Conservation (phyloP, 805 yeast species). For the Saccharomycopsis sp. region DNA sequence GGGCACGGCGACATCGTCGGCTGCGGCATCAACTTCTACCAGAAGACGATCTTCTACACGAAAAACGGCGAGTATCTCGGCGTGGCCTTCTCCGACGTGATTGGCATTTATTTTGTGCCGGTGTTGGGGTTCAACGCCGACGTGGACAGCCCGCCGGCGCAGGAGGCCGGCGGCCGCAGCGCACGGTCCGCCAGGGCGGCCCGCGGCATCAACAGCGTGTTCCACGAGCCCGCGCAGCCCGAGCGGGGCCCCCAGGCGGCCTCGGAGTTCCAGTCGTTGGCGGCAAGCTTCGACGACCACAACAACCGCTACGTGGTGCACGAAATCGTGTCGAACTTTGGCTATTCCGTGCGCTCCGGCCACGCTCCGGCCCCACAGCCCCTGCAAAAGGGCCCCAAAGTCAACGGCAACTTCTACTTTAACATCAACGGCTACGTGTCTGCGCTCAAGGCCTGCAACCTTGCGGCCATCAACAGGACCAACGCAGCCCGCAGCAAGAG, state of each 20-base stretch:
- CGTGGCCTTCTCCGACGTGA: slow-evolving; percentile 43
- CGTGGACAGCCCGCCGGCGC: not conserved
- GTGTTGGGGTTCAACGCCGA: slow-evolving; percentile 34
- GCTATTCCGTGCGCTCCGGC: slow-evolving; percentile 37
- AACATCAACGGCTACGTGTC: slow-evolving; percentile 43
- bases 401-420: slow-evolving; percentile 34
- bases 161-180: slow-evolving; percentile 1
- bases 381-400: not conserved
- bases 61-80: slow-evolving; percentile 70
- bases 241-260: too few species aligned
- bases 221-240: not conserved
- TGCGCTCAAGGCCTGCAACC: slow-evolving; percentile 29
- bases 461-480: slow-evolving; percentile 4
- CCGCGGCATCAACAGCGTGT: slow-evolving; percentile 3
- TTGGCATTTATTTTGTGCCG: slow-evolving; percentile 40
- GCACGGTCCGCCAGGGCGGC: too few species aligned
- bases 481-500: not conserved
- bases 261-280: slow-evolving; percentile 9
- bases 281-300: slow-evolving; percentile 6
- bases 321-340: slow-evolving; percentile 22
- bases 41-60: slow-evolving; percentile 62
- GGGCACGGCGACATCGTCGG: slow-evolving; percentile 66
- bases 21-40: slow-evolving; percentile 70
- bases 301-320: slow-evolving; percentile 15
- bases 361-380: too few species aligned